Evolutionary conservation across 2,329 filamentous ascomycete species (phyloP), one percentile per base, ranked within the genome.

Genomic region (Trichophyton benhamiae): DNA sequence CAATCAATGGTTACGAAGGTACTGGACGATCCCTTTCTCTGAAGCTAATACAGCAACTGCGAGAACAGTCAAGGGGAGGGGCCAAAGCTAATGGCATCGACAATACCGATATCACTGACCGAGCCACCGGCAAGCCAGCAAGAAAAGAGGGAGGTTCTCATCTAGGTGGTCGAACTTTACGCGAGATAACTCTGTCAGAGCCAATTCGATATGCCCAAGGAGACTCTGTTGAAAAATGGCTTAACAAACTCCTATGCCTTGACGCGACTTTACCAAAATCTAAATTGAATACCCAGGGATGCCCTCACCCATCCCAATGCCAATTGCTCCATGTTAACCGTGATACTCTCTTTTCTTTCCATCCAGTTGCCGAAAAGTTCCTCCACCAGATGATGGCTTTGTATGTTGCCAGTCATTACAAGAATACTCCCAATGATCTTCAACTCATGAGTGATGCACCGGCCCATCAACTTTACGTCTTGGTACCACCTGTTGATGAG

Each of bases 381-480:
- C 77, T 99, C 61, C 94, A 99, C 72, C 91, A 96, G 69, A 96
- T 99, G 90, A 92, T 99, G 76, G 91, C 91, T 0, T 82, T 99
- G 1, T 99, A 97, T 68, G 95, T 99, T 30, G 91, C 94, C 30
- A 95, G 90, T 67, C 91, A 96, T 74, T 96, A 99, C 80, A 97
- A 97, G 76, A 99, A 99, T 76, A 90, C 91, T 0, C 94, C 94
- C 0, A 95, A 99, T 69, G 94, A 99, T 69, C 81, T 99, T n/a
- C 94, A 97, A 73, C 83, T 99, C 62, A 95, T 99, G 90, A 96
- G 90, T 64, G 94, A 99, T 74, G 94, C 94, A 0, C 94, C 94
- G 1, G 92, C 94, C 0, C 94, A 99, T 74, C 91, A 97, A 72
- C 83, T 99, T 5, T 99, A 94, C 69, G 94, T 97, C 8, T 83